Conservation (phyloP, 495 filamentous ascomycete genomes). For the Annulohypoxylon stygium region DNA sequence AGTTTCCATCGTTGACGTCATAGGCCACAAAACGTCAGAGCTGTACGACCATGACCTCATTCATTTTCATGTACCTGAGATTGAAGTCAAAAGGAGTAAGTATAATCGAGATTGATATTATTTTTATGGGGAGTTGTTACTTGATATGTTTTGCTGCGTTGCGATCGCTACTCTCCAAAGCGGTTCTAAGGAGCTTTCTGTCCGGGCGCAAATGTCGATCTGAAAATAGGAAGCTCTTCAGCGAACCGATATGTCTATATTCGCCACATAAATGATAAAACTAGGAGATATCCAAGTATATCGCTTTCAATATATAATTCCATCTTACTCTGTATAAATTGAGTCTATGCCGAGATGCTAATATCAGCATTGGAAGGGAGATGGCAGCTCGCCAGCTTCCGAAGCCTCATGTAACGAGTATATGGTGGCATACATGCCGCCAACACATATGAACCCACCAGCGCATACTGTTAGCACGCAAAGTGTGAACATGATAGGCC, state of each 20-base stretch:
- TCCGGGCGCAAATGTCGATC: not conserved
- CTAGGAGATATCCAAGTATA: not conserved
- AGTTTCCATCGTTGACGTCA: constrained; percentile 47
- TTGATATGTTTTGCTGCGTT: not conserved
- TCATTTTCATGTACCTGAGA: constrained; percentile 5
- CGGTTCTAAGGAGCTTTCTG: constrained; percentile 10
- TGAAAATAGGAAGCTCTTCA: not conserved
- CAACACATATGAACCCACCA: constrained; percentile 52
- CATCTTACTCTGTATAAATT: not conserved
- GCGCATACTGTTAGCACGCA: constrained; percentile 47
- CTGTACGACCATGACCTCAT: constrained; percentile 47
- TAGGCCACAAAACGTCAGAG: constrained; percentile 40
- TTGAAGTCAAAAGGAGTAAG: constrained; percentile 10
- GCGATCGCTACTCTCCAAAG: not conserved
- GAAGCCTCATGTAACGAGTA: constrained; percentile 41
- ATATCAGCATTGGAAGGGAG: constrained; percentile 46
- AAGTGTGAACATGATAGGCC: constrained; percentile 41
- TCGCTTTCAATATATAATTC: not conserved
- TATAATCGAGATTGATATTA: constrained; percentile 23
- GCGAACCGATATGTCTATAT: not conserved
- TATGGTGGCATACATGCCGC: constrained; percentile 49
- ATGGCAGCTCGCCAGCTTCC: constrained; percentile 41
- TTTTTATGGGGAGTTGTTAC: constrained; percentile 29
- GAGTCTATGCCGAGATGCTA: not conserved
- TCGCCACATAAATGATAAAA: not conserved